Conservation (phyloP, 2,329 filamentous ascomycete species). For the Xylariaceae sp. region DNA sequence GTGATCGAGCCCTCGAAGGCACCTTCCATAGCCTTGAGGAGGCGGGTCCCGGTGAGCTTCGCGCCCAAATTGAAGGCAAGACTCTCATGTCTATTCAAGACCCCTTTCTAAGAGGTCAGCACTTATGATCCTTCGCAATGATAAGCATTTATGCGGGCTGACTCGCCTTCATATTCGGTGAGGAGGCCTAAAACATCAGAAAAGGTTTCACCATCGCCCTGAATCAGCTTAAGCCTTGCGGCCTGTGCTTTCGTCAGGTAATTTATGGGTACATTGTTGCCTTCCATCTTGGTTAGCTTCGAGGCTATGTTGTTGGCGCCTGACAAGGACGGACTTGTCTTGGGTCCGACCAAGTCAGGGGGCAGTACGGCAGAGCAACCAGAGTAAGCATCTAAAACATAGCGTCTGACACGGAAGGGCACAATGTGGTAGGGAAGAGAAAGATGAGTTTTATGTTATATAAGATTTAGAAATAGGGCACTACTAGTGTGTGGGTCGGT, state of each 20-base stretch:
- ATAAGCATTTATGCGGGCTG: not conserved
- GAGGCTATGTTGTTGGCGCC: not conserved
- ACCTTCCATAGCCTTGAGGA: conserved; percentile 82
- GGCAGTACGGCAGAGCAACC: conserved; percentile 1
- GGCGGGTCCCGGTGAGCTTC: conserved; percentile 74
- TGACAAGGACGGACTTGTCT: not conserved
- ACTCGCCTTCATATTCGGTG: conserved; percentile 69
- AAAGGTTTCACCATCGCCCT: conserved; percentile 64
- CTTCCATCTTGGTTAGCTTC: conserved; percentile 28
- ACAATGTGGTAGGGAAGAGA: conserved; percentile 1
- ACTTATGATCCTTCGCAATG: no score
- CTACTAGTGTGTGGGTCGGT: conserved; percentile 15
- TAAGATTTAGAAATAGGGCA: conserved; percentile 9
- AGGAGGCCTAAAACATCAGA: conserved; percentile 70
- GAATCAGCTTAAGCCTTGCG: conserved; percentile 49
- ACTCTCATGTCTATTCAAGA: conserved; percentile 81
- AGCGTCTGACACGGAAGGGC: conserved; percentile 7
- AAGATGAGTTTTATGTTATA: conserved; percentile 4
- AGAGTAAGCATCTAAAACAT: conserved; percentile 5
- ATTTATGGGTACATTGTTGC: conserved; percentile 45
- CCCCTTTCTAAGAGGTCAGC: conserved; percentile 46
- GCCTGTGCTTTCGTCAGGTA: conserved; percentile 47
- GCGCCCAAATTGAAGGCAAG: conserved; percentile 83
- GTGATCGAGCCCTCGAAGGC: conserved; percentile 79
- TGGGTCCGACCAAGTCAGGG: conserved; percentile 4